phyloP scores from a whole-genome alignment of 2,329 filamentous ascomycete species.

The Pseudocercospora fijiensis region DNA sequence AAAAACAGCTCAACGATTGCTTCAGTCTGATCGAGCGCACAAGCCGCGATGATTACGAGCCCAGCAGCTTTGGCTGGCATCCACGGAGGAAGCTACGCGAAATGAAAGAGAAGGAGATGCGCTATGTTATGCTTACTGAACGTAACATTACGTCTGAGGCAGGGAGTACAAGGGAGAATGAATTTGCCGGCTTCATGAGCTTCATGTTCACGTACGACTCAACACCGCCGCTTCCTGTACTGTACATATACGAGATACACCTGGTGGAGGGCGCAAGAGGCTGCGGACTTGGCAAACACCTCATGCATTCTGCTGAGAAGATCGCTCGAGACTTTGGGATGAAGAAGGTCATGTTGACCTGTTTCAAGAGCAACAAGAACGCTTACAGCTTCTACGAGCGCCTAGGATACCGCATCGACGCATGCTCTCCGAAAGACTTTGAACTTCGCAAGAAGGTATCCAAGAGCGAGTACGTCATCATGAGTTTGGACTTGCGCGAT shows the following conservation, averaged over 20 bases:
- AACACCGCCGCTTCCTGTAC: constrained; percentile 56
- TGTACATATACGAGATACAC: constrained; percentile 81
- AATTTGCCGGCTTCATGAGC: constrained; percentile 62
- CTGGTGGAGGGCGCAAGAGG: constrained; percentile 58
- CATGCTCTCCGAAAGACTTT: constrained; percentile 52
- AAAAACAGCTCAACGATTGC: constrained; percentile 47
- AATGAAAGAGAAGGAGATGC: constrained; percentile 66
- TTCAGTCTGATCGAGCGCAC: constrained; percentile 61
- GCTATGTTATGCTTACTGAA: constrained; percentile 58
- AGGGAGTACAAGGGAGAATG: constrained; percentile 26
- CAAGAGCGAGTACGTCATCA: constrained; percentile 53
- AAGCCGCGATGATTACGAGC: constrained; percentile 63
- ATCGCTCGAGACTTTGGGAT: constrained; percentile 58
- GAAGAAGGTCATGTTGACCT: constrained; percentile 72
- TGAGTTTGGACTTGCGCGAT: constrained; percentile 45
- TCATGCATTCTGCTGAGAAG: constrained; percentile 58
- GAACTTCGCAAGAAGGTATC: constrained; percentile 51
- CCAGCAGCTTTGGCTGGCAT: constrained; percentile 64
- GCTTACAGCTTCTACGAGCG: constrained; percentile 62
- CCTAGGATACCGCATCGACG: constrained; percentile 57
- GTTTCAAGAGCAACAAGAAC: constrained; percentile 61
- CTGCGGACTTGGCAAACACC: constrained; percentile 59
- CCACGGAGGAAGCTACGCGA: constrained; percentile 61
- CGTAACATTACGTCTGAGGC: neutral
- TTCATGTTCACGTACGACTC: constrained; percentile 71